These are phyloP conservation scores for Shiraia bambusicola DNA, from an alignment of 2,329 filamentous ascomycete species.

Conservation along the genomic window DNA sequence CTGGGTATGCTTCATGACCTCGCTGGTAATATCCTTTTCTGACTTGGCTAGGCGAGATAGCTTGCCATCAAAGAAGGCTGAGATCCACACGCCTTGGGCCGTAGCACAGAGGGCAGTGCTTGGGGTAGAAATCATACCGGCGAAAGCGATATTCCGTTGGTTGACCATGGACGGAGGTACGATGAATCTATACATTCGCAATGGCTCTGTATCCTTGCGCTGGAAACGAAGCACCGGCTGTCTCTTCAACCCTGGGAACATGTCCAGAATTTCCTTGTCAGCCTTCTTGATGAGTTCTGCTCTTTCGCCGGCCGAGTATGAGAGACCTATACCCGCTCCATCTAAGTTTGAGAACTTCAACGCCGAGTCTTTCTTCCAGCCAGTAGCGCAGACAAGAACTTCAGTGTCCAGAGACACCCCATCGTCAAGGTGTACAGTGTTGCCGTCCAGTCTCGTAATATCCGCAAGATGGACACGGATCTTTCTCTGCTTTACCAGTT, in stretches of 20 bases:
- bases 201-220: conserved; percentile 13
- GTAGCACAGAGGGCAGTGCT: conserved; percentile 30
- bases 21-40: conserved; percentile 1
- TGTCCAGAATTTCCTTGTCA: conserved; percentile 53
- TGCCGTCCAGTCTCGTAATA: conserved; percentile 49
- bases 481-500: conserved; percentile 53
- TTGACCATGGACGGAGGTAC: conserved; percentile 28
- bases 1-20: conserved; percentile 61
- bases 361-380: conserved; percentile 49
- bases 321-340: not conserved
- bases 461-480: conserved; percentile 58
- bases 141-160: conserved; percentile 38
- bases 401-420: conserved; percentile 49
- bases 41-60: conserved; percentile 36
- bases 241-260: conserved; percentile 54
- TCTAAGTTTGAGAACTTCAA: not conserved
- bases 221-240: conserved; percentile 45
- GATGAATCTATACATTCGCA: conserved; percentile 43
- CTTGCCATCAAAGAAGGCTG: conserved; percentile 60
- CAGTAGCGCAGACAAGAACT: conserved; percentile 54
- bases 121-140: conserved; percentile 37
- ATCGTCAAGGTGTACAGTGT: conserved; percentile 50
- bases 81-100: conserved; percentile 46
- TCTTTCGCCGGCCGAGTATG: not conserved
- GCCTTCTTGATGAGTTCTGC: conserved; percentile 31